Percentiles rank a stretch among this genome's conserved stretches.
Evolutionary conservation across 2,329 filamentous ascomycete genomes (phyloP).

Genomic region (Daldinia eschscholtzii): DNA sequence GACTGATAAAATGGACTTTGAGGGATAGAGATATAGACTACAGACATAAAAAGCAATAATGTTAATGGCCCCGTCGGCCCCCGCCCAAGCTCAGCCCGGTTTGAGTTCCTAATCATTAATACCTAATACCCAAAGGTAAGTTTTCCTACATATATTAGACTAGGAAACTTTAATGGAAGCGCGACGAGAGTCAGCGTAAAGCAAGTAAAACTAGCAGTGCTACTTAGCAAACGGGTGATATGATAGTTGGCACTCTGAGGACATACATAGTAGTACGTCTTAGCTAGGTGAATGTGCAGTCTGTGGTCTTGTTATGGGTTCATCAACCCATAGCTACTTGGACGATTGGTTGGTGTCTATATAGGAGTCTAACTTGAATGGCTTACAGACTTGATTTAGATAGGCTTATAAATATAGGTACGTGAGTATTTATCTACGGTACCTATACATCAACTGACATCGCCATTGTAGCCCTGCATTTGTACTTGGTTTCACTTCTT

Average conservation of each 20-base stretch:
- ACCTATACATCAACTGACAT: too few relatives aligned
- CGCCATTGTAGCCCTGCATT: too few relatives aligned
- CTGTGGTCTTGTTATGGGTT: too few relatives aligned
- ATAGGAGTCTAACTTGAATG: too few relatives aligned
- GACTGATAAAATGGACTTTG: conserved; percentile 33
- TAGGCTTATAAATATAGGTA: too few relatives aligned
- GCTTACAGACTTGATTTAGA: too few relatives aligned
- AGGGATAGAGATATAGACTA: conserved; percentile 28
- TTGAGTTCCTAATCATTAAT: conserved; percentile 1
- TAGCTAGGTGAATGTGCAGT: not conserved
- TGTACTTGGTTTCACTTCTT: too few relatives aligned
- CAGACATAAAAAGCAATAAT: conserved; percentile 38
- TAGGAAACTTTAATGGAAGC: conserved; percentile 2
- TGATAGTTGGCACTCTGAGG: not conserved
- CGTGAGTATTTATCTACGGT: too few relatives aligned
- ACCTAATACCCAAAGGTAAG: conserved; percentile 4
- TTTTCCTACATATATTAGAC: not conserved
- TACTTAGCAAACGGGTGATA: not conserved
- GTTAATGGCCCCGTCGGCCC: conserved; percentile 29
- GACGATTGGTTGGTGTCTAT: too few relatives aligned
- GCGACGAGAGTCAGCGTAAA: not conserved
- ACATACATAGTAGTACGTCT: not conserved
- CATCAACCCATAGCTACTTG: too few relatives aligned
- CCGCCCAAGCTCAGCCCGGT: not conserved
- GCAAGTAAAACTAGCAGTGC: not conserved